Conservation (phyloP, 495 filamentous ascomycete genomes). For the Aspergillus homomorphus region DNA sequence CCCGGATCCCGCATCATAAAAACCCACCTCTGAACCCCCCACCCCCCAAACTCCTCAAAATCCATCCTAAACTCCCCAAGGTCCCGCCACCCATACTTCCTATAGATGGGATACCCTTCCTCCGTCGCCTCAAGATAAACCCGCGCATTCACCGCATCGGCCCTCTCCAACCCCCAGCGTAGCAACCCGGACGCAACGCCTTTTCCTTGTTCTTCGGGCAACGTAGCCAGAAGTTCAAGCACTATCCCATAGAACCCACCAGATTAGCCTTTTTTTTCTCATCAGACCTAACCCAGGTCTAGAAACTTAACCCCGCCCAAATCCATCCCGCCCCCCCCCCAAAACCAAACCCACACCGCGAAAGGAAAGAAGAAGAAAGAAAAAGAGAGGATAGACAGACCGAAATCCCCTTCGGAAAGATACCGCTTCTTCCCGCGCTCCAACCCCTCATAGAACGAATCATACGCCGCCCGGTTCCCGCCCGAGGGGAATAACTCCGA, state of each 20-base stretch:
- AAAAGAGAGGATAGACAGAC: constrained; percentile 10
- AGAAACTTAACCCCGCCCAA: not conserved
- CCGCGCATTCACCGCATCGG: constrained; percentile 44
- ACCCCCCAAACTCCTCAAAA: constrained; percentile 25
- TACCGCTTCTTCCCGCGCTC: constrained; percentile 11
- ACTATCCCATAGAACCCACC: too few relatives aligned
- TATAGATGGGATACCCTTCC: constrained; percentile 51
- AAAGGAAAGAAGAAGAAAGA: constrained; percentile 3
- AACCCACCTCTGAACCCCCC: constrained; percentile 2
- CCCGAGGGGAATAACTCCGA: constrained; percentile 7
- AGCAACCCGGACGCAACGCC: constrained; percentile 50
- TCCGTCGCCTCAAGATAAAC: constrained; percentile 55
- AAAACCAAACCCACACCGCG: not conserved
- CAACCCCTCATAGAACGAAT: constrained; percentile 13
- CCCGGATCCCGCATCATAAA: not conserved
- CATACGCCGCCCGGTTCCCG: constrained; percentile 7
- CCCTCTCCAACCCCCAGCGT: constrained; percentile 46
- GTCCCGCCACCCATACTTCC: constrained; percentile 49
- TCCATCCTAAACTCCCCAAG: constrained; percentile 38
- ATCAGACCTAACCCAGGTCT: too few relatives aligned
- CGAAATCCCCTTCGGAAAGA: constrained; percentile 17
- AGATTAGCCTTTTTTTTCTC: too few relatives aligned
- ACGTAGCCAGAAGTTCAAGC: constrained; percentile 47
- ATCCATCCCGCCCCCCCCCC: not conserved
- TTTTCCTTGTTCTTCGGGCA: constrained; percentile 44